These are phyloP conservation scores for Carpinus fangiana DNA, from an alignment of 306 rosid genomes.

Conservation along the genomic window DNA sequence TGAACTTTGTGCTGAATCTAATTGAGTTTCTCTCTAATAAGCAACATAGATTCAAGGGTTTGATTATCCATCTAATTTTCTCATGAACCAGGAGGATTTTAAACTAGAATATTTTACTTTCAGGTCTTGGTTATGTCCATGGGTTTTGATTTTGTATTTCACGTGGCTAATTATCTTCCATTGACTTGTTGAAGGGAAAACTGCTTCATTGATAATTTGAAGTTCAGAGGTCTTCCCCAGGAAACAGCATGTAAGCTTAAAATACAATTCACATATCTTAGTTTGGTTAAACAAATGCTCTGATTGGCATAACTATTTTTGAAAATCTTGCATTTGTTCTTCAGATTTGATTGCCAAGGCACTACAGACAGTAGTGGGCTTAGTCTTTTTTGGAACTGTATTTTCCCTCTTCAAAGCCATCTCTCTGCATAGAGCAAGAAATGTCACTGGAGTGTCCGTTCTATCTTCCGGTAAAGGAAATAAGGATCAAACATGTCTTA, in stretches of 20 bases:
- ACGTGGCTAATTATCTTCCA: constrained; percentile 10
- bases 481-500: constrained; percentile 50
- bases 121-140: not conserved
- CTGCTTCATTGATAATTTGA: constrained; percentile 48
- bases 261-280: constrained; percentile 4
- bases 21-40: not conserved
- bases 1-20: not conserved
- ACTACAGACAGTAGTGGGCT: constrained; percentile 54
- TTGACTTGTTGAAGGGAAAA: constrained; percentile 57
- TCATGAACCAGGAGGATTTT: not conserved
- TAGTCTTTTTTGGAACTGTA: constrained; percentile 61
- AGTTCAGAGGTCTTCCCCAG: constrained; percentile 44
- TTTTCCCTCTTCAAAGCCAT: constrained; percentile 67
- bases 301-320: constrained; percentile 1
- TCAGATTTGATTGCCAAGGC: constrained; percentile 70
- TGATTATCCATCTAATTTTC: not conserved
- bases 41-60: not conserved
- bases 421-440: constrained; percentile 45
- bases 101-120: not conserved
- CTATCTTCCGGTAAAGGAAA: constrained; percentile 41
- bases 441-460: constrained; percentile 32
- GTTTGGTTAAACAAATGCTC: constrained; percentile 10
- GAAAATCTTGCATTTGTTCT: constrained; percentile 15
- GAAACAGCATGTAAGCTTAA: constrained; percentile 65
- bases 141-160: not conserved